Conservation (phyloP, 805 yeast species). For the Wickerhamiella lipophila region DNA sequence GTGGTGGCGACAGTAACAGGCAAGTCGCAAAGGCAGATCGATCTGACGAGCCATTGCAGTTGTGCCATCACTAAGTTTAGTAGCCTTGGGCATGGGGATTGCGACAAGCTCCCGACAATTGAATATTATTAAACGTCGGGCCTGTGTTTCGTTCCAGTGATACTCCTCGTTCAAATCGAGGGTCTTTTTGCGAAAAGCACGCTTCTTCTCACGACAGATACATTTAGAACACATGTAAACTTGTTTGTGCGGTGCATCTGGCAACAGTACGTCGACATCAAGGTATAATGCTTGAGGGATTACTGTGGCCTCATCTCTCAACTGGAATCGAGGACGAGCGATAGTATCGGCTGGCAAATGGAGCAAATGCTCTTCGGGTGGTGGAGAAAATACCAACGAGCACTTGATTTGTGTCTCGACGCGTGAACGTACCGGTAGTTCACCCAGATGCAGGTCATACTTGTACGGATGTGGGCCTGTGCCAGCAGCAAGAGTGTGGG, state of each 20-base stretch:
- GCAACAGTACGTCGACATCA: constrained; percentile 69
- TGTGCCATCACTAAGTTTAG: constrained; percentile 34
- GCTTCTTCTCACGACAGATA: constrained; percentile 80
- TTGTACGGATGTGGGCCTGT: constrained; percentile 12
- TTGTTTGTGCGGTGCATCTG: constrained; percentile 30
- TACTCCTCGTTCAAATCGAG: constrained; percentile 62
- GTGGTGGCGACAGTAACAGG: constrained; percentile 95
- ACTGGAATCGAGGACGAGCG: constrained; percentile 71
- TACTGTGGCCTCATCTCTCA: constrained; percentile 29
- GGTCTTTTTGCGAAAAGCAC: constrained; percentile 84
- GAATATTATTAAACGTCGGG: constrained; percentile 75
- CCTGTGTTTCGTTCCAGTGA: constrained; percentile 63
- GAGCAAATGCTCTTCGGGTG: constrained; percentile 59
- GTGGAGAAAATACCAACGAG: constrained; percentile 52
- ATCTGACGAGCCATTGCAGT: constrained; percentile 29
- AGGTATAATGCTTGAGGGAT: constrained; percentile 31
- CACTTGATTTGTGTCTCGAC: constrained; percentile 94
- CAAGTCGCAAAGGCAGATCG: constrained; percentile 59
- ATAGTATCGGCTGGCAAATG: constrained; percentile 81
- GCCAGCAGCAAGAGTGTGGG: constrained; percentile 10
- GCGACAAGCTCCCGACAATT: constrained; percentile 74
- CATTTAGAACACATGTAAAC: constrained; percentile 81
- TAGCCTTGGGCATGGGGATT: constrained; percentile 13
- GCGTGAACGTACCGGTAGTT: constrained; percentile 69
- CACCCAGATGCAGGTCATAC: constrained; percentile 30